Evolutionary conservation across 306 rosid genomes (phyloP).

Genomic region (Prunus mume): DNA sequence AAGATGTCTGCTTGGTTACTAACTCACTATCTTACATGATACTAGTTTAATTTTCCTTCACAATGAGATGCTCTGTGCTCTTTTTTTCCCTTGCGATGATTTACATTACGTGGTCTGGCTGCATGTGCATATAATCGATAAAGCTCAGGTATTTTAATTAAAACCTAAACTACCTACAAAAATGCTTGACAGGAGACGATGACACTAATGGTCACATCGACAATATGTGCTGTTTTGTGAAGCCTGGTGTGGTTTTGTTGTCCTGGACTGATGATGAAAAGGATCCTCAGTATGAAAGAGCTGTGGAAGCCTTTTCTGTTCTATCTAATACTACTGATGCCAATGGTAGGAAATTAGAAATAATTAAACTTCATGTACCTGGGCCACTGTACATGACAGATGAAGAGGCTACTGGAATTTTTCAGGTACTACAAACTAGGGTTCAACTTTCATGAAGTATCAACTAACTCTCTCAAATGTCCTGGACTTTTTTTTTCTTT

Average conservation of each 20-base stretch:
- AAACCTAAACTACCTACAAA: constrained; percentile 12
- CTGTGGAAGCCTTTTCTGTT: constrained; percentile 61
- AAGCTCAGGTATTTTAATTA: background rate
- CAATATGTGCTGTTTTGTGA: constrained; percentile 88
- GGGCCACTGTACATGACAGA: constrained; percentile 73
- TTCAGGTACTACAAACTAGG: constrained; percentile 35
- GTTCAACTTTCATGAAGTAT: constrained; percentile 15
- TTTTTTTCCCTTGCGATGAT: background rate
- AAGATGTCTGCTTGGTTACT: constrained; percentile 23
- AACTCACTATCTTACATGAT: background rate
- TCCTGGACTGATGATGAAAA: constrained; percentile 81
- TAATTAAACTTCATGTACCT: constrained; percentile 76
- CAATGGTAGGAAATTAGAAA: constrained; percentile 65
- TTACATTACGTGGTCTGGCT: background rate
- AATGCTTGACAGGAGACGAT: constrained; percentile 72
- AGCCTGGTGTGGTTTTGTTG: constrained; percentile 83
- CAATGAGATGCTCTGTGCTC: background rate
- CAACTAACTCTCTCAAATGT: background rate
- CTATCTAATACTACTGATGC: constrained; percentile 74
- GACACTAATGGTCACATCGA: constrained; percentile 97
- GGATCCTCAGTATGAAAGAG: constrained; percentile 85
- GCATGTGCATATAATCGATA: background rate
- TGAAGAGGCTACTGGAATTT: constrained; percentile 70
- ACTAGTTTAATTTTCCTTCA: constrained; percentile 1
- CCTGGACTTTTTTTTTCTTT: background rate